Evolutionary conservation across 352 stramenopile species (phyloP).

Genomic region (Globisporangium okanoganense): DNA sequence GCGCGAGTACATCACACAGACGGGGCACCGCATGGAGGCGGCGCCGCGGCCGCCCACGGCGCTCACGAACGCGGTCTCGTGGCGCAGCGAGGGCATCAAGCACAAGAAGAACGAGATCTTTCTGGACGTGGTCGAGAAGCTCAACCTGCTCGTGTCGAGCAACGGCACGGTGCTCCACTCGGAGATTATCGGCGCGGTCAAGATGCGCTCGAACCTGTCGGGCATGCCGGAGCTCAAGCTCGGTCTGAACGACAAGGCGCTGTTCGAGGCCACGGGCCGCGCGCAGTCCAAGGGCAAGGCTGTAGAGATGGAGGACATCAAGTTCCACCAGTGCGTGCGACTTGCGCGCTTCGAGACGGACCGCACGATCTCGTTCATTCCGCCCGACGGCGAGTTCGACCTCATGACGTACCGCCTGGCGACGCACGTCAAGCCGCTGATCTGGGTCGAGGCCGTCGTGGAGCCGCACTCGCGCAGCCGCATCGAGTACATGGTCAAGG

Average conservation of each 20-base stretch:
- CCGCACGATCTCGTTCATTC: slow-evolving; percentile 99
- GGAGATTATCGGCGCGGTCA: slow-evolving; percentile 98
- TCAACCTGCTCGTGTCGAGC: slow-evolving; percentile 94
- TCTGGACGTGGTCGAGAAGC: slow-evolving; percentile 99
- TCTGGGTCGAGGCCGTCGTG: slow-evolving; percentile 98
- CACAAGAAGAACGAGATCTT: slow-evolving; percentile 99
- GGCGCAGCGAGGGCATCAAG: slow-evolving; percentile 98
- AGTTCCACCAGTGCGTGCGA: slow-evolving; percentile 99
- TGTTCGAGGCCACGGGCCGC: slow-evolving; percentile 97
- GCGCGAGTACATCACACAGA: slow-evolving; percentile 96
- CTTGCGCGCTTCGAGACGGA: slow-evolving; percentile 99
- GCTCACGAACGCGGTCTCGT: slow-evolving; percentile 98
- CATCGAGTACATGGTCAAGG: slow-evolving; percentile 99
- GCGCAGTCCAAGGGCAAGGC: slow-evolving; percentile 90
- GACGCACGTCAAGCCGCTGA: slow-evolving; percentile 99
- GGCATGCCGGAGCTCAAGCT: slow-evolving; percentile 99
- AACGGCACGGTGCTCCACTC: slow-evolving; percentile 98
- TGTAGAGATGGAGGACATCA: slow-evolving; percentile 99
- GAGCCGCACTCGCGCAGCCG: slow-evolving; percentile 95
- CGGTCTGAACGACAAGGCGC: slow-evolving; percentile 99
- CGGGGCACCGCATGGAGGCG: slow-evolving; percentile 93
- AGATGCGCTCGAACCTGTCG: slow-evolving; percentile 98
- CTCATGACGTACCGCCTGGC: slow-evolving; percentile 99
- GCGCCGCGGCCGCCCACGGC: slow-evolving; percentile 93
- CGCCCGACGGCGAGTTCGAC: slow-evolving; percentile 99